A percentile compares a stretch with the other conserved stretches of the same genome.
phyloP scores from a whole-genome alignment of 768 basidiomycete genomes.

The Xerocomus spinulosus region DNA sequence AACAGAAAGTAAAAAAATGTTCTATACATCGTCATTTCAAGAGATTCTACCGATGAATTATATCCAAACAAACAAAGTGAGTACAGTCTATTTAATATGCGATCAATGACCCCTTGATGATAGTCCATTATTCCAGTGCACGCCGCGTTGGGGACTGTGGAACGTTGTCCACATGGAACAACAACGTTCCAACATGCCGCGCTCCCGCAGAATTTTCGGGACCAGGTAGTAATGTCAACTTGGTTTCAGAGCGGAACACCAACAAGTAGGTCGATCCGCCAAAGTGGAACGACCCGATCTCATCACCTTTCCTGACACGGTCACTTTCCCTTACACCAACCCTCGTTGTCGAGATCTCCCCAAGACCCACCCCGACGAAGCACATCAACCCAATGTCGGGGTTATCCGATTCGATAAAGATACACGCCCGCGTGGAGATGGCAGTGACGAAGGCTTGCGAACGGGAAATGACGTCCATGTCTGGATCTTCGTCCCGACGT shows the following conservation, averaged over 20 bases:
- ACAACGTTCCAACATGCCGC: constrained; percentile 14
- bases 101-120: neutral
- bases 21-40: neutral
- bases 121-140: neutral
- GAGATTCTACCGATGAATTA: neutral
- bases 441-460: constrained; percentile 37
- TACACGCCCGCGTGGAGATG: constrained; percentile 50
- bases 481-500: constrained; percentile 26
- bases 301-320: constrained; percentile 46
- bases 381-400: constrained; percentile 51
- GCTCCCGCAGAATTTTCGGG: constrained; percentile 1
- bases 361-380: constrained; percentile 59
- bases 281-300: constrained; percentile 62
- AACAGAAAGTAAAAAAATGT: neutral
- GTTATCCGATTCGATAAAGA: constrained; percentile 58
- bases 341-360: constrained; percentile 59
- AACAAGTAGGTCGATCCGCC: constrained; percentile 51
- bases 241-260: constrained; percentile 38
- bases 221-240: constrained; percentile 17
- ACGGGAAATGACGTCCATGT: constrained; percentile 21
- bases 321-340: constrained; percentile 44
- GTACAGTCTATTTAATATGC: neutral
- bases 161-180: constrained; percentile 16
- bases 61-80: neutral
- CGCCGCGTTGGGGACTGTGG: neutral